Evolutionary conservation across 176 grass and related monocot species (phyloP), one percentile per base, ranked within the genome.

Genomic region (Raddia distichophylla): DNA sequence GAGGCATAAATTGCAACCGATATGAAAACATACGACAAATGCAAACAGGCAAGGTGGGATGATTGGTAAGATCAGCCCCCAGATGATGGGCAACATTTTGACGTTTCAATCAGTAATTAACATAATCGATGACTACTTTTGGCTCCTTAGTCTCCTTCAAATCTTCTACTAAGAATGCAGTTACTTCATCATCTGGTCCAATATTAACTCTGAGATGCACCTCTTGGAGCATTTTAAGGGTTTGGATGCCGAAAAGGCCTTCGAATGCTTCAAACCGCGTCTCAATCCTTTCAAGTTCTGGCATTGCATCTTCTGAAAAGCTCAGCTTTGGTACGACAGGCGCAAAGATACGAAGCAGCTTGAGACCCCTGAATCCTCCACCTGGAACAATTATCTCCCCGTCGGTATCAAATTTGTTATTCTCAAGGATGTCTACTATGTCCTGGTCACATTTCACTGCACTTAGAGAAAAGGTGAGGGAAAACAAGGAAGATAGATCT

Each of bases 351-450:
- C 67, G 67, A 69, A 69, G 67, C 8, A 69, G n/a, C 67, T 69
- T 69, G 20, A 81, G 79, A 19, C 6, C 46, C 3, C 0, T 0
- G 15, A 81, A 81, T 61, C 22, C 64, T 67, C 0, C 43, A 6
- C 0, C 15, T 34, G 67, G 66, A n/a, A 81, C 54, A 43, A 81
- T 34, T 6, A 81, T 81, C 8, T 81, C 79, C 2, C 66, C 65
- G 3, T 75, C 54, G 13, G 5, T 3, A 1, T 51, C 6, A 5
- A 14, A 64, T 11, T 64, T 78, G 0, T 78, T 81, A 0, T 2
- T 1, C 65, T 70, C 65, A 5, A 81, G 52, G 14, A 60, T 60
- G 4, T 47, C 12, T 7, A 27, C n/a, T 27, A 69, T 47, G n/a
- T 69, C 50, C 8, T 22, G 50, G 57, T 80, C 51, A 2, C 44